Base-by-base conservation (phyloP, 2,329 filamentous ascomycete genomes). In the Clarireedia monteithiana region DNA sequence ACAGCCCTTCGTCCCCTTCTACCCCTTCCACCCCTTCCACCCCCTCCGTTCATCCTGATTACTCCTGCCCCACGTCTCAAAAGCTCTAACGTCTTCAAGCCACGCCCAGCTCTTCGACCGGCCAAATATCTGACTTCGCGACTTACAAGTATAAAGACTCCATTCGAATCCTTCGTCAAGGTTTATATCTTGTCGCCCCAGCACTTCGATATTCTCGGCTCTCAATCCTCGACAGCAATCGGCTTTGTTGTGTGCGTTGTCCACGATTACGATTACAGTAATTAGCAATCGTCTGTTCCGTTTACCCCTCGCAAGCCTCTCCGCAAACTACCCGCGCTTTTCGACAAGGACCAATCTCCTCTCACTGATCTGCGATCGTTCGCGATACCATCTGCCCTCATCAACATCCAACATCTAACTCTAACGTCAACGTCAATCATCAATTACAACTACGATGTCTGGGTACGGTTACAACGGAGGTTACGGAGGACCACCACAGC, bases 401-500 rank as follows among this genome's bases (percentile, higher is more conserved):
- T 26, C 38, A n/a, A 2, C 38, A 30, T 30, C 4, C 27, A 7
- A 10, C 44, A 4, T 15, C 24, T 5, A 42, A 26, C 39, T 14
- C 9, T 14, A 15, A 49, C 44, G 12, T 34, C n/a, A 26, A 42
- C 23, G 5, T 27, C 36, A 12, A 34, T 15, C 26, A 49, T 42
- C 45, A 54, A 54, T 42, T 4, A 42, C 39, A 42, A 42, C 38
- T 15, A 47, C 23, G 24, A 86, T 86, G 83, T 84, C 83, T 62
- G 82, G 81, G 66, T 86, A 84, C 68, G 77, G 77, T 58, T 69
- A 74, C 58, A 83, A 75, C 57, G 73, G 73, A 68, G 73, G 73
- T 68, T 76, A 73, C 59, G 67, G 66, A 58, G 63, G 57, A 49
- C 68, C 63, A 52, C 70, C 70, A 54, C 56, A 58, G 66, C 77